Evolutionary conservation across 352 stramenopile species (phyloP).

Genomic region (Globisporangium ultimum): DNA sequence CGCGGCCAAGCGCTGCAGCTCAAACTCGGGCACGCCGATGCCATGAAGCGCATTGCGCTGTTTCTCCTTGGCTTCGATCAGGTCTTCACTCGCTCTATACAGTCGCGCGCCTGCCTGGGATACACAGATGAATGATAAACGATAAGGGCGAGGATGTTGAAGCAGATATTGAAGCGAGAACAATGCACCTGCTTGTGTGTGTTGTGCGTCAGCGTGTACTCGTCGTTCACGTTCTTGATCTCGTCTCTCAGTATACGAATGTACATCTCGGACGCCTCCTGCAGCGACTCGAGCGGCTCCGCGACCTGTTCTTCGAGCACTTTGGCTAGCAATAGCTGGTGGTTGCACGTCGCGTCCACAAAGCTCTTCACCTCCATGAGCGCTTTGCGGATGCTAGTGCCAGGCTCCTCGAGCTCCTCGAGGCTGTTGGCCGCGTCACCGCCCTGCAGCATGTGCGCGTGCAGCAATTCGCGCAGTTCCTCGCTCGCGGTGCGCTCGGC

Average conservation of each 20-base stretch:
- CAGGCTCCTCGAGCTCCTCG: constrained; percentile 65
- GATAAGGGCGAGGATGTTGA: background rate
- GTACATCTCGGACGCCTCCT: constrained; percentile 72
- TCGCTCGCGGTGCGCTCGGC: constrained; percentile 58
- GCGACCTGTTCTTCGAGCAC: constrained; percentile 84
- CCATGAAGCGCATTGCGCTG: constrained; percentile 70
- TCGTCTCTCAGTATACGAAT: constrained; percentile 75
- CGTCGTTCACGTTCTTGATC: constrained; percentile 74
- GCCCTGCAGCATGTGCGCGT: constrained; percentile 15
- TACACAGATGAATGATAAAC: background rate
- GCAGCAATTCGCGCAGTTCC: constrained; percentile 53
- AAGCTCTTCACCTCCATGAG: constrained; percentile 63
- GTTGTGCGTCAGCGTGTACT: constrained; percentile 44
- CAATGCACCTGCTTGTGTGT: constrained; percentile 31
- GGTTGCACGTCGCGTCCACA: constrained; percentile 51
- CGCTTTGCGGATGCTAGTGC: constrained; percentile 56
- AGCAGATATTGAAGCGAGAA: too few relatives aligned
- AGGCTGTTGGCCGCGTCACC: constrained; percentile 21
- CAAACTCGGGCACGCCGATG: constrained; percentile 80
- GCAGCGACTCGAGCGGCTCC: constrained; percentile 69
- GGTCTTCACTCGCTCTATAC: constrained; percentile 34
- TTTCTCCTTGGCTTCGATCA: constrained; percentile 49
- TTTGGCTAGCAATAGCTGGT: constrained; percentile 69
- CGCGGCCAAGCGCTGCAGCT: constrained; percentile 67
- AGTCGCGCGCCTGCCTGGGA: constrained; percentile 27